Percentiles rank a stretch among this genome's conserved stretches.
These are phyloP conservation scores for Aschersonia sp. DNA, from an alignment of 2,329 filamentous ascomycete species.

Conservation along the genomic window DNA sequence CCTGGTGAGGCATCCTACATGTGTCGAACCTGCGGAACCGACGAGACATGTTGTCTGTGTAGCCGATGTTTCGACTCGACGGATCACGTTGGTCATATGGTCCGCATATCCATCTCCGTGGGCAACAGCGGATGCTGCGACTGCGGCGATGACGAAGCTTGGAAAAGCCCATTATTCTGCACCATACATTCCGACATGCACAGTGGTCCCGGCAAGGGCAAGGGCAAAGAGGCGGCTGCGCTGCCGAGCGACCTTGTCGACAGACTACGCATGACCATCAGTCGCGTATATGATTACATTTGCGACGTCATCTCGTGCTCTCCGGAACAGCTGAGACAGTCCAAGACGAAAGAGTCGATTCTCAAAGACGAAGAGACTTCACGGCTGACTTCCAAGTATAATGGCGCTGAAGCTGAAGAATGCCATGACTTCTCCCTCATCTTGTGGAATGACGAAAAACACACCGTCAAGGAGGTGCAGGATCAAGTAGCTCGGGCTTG, in stretches of 20 bases:
- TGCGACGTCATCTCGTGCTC: conserved; percentile 98
- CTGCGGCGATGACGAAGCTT: conserved; percentile 91
- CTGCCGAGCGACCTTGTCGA: conserved; percentile 64
- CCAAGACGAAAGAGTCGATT: conserved; percentile 74
- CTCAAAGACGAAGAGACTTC: conserved; percentile 68
- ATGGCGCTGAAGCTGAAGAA: conserved; percentile 41
- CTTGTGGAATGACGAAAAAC: conserved; percentile 98
- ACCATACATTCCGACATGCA: conserved; percentile 68
- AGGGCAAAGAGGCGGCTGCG: conserved; percentile 42
- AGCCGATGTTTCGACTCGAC: conserved; percentile 90
- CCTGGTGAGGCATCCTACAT: conserved; percentile 84
- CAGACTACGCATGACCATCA: conserved; percentile 74
- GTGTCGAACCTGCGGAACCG: conserved; percentile 85
- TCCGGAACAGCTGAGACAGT: conserved; percentile 79
- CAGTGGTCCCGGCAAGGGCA: conserved; percentile 39
- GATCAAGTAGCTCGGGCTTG: conserved; percentile 87
- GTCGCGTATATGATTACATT: conserved; percentile 79
- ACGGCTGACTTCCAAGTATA: conserved; percentile 53
- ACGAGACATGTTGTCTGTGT: conserved; percentile 92
- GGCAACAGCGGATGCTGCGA: conserved; percentile 96
- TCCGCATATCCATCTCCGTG: conserved; percentile 73
- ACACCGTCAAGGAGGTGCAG: conserved; percentile 81
- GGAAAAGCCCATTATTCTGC: conserved; percentile 76
- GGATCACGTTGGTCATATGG: conserved; percentile 86
- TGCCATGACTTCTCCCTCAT: conserved; percentile 63